These are phyloP conservation scores for Aspergillus aculeatus DNA, from an alignment of 2,329 filamentous ascomycete genomes.

Conservation along the genomic window DNA sequence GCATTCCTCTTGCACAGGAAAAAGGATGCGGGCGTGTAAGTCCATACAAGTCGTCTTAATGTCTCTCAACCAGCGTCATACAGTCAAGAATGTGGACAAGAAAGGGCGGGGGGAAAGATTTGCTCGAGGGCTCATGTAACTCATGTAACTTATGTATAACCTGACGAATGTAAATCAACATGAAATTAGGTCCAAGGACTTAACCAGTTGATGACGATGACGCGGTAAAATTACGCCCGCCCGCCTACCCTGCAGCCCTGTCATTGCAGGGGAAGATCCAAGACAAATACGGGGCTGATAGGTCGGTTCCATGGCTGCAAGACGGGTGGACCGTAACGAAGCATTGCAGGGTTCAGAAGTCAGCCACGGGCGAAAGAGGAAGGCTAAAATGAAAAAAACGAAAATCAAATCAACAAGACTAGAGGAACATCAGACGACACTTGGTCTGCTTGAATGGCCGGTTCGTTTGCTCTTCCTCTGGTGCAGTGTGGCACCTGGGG, in stretches of 20 bases:
- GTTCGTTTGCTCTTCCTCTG: background rate
- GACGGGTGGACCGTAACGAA: slow-evolving; percentile 19
- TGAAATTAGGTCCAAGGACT: background rate
- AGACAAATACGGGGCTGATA: slow-evolving; percentile 16
- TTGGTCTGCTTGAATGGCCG: background rate
- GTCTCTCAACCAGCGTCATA: background rate
- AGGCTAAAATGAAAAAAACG: background rate
- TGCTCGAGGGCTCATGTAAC: too few relatives aligned
- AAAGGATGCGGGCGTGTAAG: background rate
- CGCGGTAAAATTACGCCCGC: background rate
- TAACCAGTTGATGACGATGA: background rate
- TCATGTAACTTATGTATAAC: background rate
- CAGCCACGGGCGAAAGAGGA: slow-evolving; percentile 5
- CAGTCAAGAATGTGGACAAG: background rate
- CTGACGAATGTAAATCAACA: background rate
- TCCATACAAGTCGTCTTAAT: background rate
- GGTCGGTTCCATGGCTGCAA: slow-evolving; percentile 12
- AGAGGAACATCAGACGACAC: slow-evolving; percentile 18
- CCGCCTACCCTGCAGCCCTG: slow-evolving; percentile 17
- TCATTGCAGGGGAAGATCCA: slow-evolving; percentile 16
- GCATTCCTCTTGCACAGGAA: background rate
- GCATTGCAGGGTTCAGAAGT: slow-evolving; percentile 15
- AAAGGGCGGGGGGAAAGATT: background rate
- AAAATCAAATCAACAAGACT: slow-evolving; percentile 6
- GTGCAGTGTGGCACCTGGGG: background rate